phyloP scores from a whole-genome alignment of 139 green algal genomes.

The Chlamydomonas incerta region DNA sequence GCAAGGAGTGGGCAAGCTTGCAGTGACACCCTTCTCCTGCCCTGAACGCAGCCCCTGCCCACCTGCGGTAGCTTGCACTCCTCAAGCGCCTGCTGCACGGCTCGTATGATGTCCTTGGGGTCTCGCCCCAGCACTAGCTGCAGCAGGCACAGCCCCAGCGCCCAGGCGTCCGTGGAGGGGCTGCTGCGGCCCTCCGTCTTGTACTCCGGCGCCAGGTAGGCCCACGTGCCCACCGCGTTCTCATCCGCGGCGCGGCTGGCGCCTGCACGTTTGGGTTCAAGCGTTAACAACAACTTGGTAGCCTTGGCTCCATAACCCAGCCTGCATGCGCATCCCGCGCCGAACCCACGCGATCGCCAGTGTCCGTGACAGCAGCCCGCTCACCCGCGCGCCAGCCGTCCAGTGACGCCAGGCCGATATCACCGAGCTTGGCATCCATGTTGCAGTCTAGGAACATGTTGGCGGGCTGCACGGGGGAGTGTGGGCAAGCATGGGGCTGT shows the following conservation, averaged over 20 bases:
- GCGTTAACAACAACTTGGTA: too few relatives aligned
- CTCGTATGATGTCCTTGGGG: conserved; percentile 40
- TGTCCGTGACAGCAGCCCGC: neutral
- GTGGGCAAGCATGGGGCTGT: too few relatives aligned
- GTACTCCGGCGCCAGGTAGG: conserved; percentile 63
- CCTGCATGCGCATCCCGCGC: neutral
- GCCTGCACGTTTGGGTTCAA: too few relatives aligned
- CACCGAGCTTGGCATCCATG: conserved; percentile 58
- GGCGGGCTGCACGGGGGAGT: conserved; percentile 37
- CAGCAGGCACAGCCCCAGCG: conserved; percentile 54
- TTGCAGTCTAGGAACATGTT: conserved; percentile 65
- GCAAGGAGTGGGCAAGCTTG: too few relatives aligned
- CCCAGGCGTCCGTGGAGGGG: conserved; percentile 52
- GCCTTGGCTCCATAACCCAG: too few relatives aligned
- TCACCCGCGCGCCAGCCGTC: conserved; percentile 33
- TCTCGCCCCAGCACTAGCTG: conserved; percentile 45
- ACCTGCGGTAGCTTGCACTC: conserved; percentile 29
- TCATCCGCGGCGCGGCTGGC: conserved; percentile 20
- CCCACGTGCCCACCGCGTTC: conserved; percentile 56
- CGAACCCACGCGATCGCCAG: neutral
- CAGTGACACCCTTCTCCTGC: too few relatives aligned
- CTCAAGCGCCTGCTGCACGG: conserved; percentile 47
- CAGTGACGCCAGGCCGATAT: conserved; percentile 53
- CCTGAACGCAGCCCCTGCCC: neutral
- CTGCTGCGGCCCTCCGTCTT: conserved; percentile 48